Base-by-base conservation (phyloP, 2,329 filamentous ascomycete species). In the Thelonectria rubi region DNA sequence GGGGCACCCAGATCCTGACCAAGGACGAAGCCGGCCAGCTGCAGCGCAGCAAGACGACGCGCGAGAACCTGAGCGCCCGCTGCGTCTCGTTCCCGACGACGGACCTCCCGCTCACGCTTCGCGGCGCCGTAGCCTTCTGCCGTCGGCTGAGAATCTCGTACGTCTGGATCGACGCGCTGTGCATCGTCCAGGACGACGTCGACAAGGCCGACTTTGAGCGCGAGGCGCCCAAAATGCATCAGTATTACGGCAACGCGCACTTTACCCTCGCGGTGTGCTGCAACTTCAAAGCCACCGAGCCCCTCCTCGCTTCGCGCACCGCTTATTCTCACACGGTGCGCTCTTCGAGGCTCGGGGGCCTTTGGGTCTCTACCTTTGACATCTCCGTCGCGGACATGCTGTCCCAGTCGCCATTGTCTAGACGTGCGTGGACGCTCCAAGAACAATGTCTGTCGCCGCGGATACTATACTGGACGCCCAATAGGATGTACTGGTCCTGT, bases 401-500 rank as follows among this genome's bases (percentile, higher is more conserved):
- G 18, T 20, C 24, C 12, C 46, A 39, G 12, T 57, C 54, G 8
- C 54, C 54, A 3, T 43, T 42, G 9, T 39, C 54, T 12, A 45
- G n/a, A 12, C 54, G 54, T 8, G 54, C 54, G 10, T 57, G 54
- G 54, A 57, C 54, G 17, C 18, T 57, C 15, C 54, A 57, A 6
- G 54, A 57, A 14, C 45, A 57, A 26, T 42, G n/a, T 10, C 54
- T 57, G 7, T 57, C 54, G 20, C 54, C 54, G 20, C 34, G 54
- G 18, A 50, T 57, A 11, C 10, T 57, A 1, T 57, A 43, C 37
- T 57, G 54, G 54, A 50, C 54, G 7, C 34, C 54, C 24, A 49
- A 57, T 20, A 57, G 54, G 24, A 43, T 57, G 12, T 57, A 57
- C 46, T 57, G 54, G 54, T 57, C 54, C 2, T 57, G 54, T 37